Base-by-base conservation (phyloP, 2,329 filamentous ascomycete genomes). In the Penicillium sp. region DNA sequence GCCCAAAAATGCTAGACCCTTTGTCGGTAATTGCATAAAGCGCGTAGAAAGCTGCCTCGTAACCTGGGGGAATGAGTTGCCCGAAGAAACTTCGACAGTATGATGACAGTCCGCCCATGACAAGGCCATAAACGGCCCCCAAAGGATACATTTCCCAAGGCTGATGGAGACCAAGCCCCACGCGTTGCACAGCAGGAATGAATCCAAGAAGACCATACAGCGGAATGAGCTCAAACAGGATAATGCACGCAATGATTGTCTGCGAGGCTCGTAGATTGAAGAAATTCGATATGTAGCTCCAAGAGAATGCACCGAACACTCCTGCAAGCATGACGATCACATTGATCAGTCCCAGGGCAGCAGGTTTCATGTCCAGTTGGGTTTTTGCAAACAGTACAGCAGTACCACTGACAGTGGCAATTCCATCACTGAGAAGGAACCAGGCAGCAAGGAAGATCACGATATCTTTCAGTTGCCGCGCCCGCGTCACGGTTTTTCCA, bases 21-120 rank as follows among this genome's bases (percentile, higher is more conserved):
- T 99, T 99, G 74, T 99, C 94, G 2, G 94, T 97, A 62, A 97
- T 97, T 37, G 94, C 94, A 71, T 97, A 99, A 2, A 99, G 81
- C 0, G 93, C 93, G 72, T 96, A 99, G 71, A 99, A 99, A 0
- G 93, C 93, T 0, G 94, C 93, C 76, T 99, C 94, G 31, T 89
- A 95, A 4, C 94, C 94, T 0, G 91, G 91, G 1, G 94, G 94
- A 55, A 99, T 96, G 56, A 99, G 82, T 74, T 97, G 93, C 40
- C 92, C 93, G 71, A 91, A 99, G 5, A 99, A 82, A 60, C 90
- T 93, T 42, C 94, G 88, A 71, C 94, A 97, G 75, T 97, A 97
- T 25, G 89, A 89, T 57, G 90, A 91, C 41, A 99, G 78, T 0
- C 94, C 94, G n/a, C 94, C 94, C 31, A 97, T 85, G 2, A 97